Evolutionary conservation across 805 yeast species (phyloP), one percentile per base, ranked within the genome.

Genomic region (Kazachstania africana): DNA sequence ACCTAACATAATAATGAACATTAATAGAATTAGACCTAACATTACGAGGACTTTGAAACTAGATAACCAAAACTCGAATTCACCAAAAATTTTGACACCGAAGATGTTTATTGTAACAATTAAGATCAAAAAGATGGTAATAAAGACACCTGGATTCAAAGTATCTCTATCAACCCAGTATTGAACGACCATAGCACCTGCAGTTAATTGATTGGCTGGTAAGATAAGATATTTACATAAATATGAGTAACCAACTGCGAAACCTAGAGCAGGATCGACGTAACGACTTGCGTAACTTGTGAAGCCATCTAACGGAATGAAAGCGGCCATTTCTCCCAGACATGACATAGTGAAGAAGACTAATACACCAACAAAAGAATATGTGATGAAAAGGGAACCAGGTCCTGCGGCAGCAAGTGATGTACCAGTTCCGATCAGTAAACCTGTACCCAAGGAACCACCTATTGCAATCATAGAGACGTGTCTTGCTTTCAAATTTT

Each of bases 381-480:
- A 83, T 4, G 83, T 70, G 32, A 81, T 66, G 26, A 77, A 50
- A 23, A 66, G 48, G 3, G 69, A 53, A 4, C 61, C 71, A 4
- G 55, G 88, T 6, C 94, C 94, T 10, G 82, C 84, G 9, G 65
- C 52, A n/a, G 66, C 62, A 34, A 81, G 62, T 1, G 87, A 75
- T 12, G 73, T 59, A 35, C 85, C 84, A 3, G 87, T 77, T 45
- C 87, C 84, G 42, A 81, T 76, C 41, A 81, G 61, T 35, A 81
- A 63, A 48, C 87, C 93, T 1, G 91, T 79, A 34, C 91, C 91
- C 32, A 81, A 57, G 6, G 88, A 81, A 43, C 91, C 88, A 43
- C 91, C 93, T 42, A 82, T 72, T 40, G 91, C 79, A 48, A 78
- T 73, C 79, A 78, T 73, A 34, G 74, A 66, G 39, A 75, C 65